A percentile compares a stretch with the other conserved stretches of the same genome.
phyloP scores from a whole-genome alignment of 495 filamentous ascomycete genomes.

The Aspergillus ellipticus region DNA sequence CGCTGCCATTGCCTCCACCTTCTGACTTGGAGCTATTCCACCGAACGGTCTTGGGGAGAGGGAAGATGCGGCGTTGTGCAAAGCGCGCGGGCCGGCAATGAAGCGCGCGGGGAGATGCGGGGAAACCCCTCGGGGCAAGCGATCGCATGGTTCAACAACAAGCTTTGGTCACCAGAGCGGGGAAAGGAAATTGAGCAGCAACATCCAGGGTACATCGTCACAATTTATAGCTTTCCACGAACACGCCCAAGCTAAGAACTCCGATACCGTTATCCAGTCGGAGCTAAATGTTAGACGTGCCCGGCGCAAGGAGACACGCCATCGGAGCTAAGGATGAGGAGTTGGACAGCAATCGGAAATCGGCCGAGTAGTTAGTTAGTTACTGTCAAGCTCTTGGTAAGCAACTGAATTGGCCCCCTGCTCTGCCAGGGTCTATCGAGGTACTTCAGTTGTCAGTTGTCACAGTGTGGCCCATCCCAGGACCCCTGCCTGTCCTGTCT shows the following conservation, averaged over 20 bases:
- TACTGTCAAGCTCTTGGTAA: no score
- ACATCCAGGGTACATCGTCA: background rate
- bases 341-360: constrained; percentile 25
- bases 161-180: background rate
- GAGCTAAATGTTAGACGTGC: background rate
- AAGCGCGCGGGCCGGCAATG: constrained; percentile 22
- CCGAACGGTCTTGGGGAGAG: constrained; percentile 12
- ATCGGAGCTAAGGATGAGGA: constrained; percentile 19
- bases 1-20: background rate
- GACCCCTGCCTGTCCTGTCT: no score
- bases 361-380: constrained; percentile 33
- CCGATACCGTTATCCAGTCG: background rate
- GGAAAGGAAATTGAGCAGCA: background rate
- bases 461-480: no score
- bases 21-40: constrained; percentile 20
- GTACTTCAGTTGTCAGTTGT: no score
- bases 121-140: constrained; percentile 23
- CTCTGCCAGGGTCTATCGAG: no score
- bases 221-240: background rate
- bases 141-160: constrained; percentile 22
- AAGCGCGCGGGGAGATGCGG: constrained; percentile 26
- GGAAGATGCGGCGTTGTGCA: constrained; percentile 3
- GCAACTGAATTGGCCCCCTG: no score
- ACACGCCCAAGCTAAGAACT: background rate
- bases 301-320: constrained; percentile 8